A percentile compares a stretch with the other conserved stretches of the same genome.
phyloP scores from a whole-genome alignment of 140 eudicot species.

The Ambrosia hybrid region DNA sequence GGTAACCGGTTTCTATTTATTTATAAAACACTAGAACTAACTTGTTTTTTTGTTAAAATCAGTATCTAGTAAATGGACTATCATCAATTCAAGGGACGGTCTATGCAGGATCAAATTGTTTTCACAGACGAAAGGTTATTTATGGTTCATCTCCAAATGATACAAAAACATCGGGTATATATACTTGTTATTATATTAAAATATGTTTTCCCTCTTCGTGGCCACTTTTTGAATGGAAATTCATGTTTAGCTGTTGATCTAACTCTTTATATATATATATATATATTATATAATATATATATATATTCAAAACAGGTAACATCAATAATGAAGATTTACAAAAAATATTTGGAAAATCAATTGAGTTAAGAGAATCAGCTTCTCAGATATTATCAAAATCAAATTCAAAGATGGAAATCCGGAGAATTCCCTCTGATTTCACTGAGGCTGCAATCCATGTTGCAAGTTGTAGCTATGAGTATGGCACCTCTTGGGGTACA shows the following conservation, averaged over 20 bases:
- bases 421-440: constrained; percentile 24
- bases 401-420: constrained; percentile 5
- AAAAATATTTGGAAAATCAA: constrained; percentile 46
- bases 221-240: neutral
- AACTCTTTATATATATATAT: neutral
- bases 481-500: constrained; percentile 26
- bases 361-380: constrained; percentile 38
- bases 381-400: constrained; percentile 30
- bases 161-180: constrained; percentile 30
- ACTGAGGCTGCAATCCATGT: constrained; percentile 45
- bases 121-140: constrained; percentile 62
- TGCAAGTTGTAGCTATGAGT: constrained; percentile 51
- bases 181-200: neutral
- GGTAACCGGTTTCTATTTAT: too few relatives aligned
- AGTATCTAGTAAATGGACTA: constrained; percentile 38
- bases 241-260: constrained; percentile 3
- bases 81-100: constrained; percentile 51
- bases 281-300: too few relatives aligned
- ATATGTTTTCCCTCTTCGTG: neutral
- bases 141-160: constrained; percentile 56
- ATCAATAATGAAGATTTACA: constrained; percentile 31
- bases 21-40: too few relatives aligned
- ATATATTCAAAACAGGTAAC: constrained; percentile 10
- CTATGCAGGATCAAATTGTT: constrained; percentile 58
- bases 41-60: constrained; percentile 4